Evolutionary conservation across 192 early-diverging fungal species (phyloP).

Genomic region (Linnemannia hyalina): DNA sequence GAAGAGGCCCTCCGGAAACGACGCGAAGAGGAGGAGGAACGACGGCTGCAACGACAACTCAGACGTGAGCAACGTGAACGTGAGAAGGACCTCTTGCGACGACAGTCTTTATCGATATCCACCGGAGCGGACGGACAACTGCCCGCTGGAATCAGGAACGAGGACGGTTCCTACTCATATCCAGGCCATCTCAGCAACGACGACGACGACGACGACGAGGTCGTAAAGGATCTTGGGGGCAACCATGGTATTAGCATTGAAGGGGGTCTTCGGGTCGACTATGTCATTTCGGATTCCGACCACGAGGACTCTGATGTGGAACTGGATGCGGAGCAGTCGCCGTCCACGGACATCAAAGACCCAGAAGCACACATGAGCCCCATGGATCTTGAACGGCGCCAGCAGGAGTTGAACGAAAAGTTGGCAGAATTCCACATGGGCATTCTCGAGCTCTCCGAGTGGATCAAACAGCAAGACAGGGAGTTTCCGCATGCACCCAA

Average conservation of each 20-base stretch:
- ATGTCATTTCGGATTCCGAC: conserved; percentile 26
- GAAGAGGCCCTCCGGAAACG: conserved; percentile 48
- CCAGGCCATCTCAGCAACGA: background rate
- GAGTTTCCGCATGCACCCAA: conserved; percentile 24
- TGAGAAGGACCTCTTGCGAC: conserved; percentile 15
- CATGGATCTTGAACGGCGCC: conserved; percentile 27
- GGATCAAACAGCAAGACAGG: conserved; percentile 34
- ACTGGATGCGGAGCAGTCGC: background rate
- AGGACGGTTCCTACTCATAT: background rate
- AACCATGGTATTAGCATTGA: background rate
- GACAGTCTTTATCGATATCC: background rate
- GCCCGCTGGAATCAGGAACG: background rate
- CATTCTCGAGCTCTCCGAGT: conserved; percentile 41
- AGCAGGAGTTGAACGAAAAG: conserved; percentile 38
- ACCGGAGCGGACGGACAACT: background rate
- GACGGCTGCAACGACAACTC: conserved; percentile 35
- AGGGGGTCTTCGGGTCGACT: background rate
- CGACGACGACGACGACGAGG: background rate
- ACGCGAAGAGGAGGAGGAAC: conserved; percentile 46
- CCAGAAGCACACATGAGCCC: conserved; percentile 11
- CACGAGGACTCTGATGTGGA: conserved; percentile 6
- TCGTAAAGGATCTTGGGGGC: background rate
- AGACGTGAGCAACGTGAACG: conserved; percentile 43
- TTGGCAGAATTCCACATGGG: conserved; percentile 44
- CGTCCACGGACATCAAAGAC: conserved; percentile 16